Conservation (phyloP, 2,329 filamentous ascomycete species). For the Cercospora janseana region DNA sequence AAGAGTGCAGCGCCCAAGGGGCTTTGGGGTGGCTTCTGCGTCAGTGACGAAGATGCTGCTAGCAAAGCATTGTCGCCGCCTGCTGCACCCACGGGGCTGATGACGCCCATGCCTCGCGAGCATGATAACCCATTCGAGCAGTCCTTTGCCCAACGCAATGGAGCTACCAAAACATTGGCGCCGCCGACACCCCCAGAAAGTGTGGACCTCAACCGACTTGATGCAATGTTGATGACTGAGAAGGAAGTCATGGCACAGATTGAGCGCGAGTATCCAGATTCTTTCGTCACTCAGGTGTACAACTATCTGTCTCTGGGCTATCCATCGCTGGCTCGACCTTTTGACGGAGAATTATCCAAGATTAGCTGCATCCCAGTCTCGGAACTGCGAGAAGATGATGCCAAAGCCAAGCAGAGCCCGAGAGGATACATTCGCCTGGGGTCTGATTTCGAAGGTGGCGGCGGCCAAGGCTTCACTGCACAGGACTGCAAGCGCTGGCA, state of each 20-base stretch:
- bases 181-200: conserved; percentile 32
- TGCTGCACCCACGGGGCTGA: conserved; percentile 48
- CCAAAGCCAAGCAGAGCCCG: conserved; percentile 53
- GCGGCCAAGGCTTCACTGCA: conserved; percentile 45
- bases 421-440: conserved; percentile 70
- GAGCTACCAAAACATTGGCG: conserved; percentile 20
- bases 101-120: conserved; percentile 46
- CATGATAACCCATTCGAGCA: conserved; percentile 43
- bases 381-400: conserved; percentile 71
- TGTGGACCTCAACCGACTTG: conserved; percentile 35
- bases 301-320: conserved; percentile 95
- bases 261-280: conserved; percentile 70
- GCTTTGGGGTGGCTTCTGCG: conserved; percentile 75
- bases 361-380: conserved; percentile 69
- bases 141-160: conserved; percentile 30
- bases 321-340: conserved; percentile 76
- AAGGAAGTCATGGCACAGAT: conserved; percentile 45
- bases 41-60: conserved; percentile 40
- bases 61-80: conserved; percentile 37
- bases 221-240: conserved; percentile 45
- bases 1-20: conserved; percentile 43
- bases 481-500: conserved; percentile 72
- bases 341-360: conserved; percentile 79
- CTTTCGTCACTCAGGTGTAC: conserved; percentile 91
- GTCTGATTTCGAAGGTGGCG: conserved; percentile 48